Conservation (phyloP, 768 basidiomycete species). For the Agrocybe chaxingu region DNA sequence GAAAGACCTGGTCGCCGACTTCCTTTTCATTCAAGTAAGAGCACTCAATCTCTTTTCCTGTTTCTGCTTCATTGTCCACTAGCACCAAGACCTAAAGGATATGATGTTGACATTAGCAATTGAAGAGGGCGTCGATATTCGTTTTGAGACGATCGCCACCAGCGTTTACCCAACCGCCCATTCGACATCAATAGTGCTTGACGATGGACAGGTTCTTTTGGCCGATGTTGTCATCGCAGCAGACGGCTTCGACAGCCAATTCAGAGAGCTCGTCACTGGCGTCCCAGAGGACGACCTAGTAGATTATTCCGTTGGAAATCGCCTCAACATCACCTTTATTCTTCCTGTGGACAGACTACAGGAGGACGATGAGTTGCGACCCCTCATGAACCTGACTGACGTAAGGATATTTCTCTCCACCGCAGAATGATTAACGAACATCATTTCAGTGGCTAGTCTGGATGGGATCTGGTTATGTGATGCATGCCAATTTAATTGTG, state of each 20-base stretch:
- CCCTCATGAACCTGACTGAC: slow-evolving; percentile 22
- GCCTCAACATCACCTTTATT: slow-evolving; percentile 27
- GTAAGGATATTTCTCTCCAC: slow-evolving; percentile 18
- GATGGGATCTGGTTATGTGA: slow-evolving; percentile 26
- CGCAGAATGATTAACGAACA: background rate
- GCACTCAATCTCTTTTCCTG: background rate
- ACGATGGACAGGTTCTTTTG: slow-evolving; percentile 36
- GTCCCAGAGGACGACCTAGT: slow-evolving; percentile 9
- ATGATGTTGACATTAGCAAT: slow-evolving; percentile 44
- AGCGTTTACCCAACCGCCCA: slow-evolving; percentile 26
- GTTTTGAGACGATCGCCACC: slow-evolving; percentile 32
- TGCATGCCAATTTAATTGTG: slow-evolving; percentile 16
- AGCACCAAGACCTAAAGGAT: slow-evolving; percentile 51
- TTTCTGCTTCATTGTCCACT: background rate
- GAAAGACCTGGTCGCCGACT: slow-evolving; percentile 31
- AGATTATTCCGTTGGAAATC: slow-evolving; percentile 11
- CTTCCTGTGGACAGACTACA: slow-evolving; percentile 29
- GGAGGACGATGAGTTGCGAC: slow-evolving; percentile 28
- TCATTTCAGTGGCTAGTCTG: slow-evolving; percentile 6
- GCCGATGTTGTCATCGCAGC: slow-evolving; percentile 58
- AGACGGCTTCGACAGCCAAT: slow-evolving; percentile 45
- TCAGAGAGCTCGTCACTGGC: slow-evolving; percentile 27
- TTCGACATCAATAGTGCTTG: slow-evolving; percentile 26
- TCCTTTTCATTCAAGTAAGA: slow-evolving; percentile 37
- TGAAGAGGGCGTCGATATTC: slow-evolving; percentile 44